These are phyloP conservation scores for Akanthomyces muscarius DNA, from an alignment of 2,329 filamentous ascomycete genomes.

Conservation along the genomic window DNA sequence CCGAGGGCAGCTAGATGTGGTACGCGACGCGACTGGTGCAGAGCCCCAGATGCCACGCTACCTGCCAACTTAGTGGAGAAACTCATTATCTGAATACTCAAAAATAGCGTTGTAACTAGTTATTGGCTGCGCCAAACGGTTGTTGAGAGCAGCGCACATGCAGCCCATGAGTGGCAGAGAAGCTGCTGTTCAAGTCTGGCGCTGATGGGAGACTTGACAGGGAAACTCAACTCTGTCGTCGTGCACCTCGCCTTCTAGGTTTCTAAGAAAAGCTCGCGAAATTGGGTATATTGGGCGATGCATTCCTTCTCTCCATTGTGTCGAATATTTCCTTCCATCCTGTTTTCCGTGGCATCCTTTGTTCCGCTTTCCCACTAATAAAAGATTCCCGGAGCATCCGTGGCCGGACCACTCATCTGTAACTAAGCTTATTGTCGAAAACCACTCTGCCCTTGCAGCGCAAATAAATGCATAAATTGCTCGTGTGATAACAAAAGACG, in stretches of 20 bases:
- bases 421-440: background rate
- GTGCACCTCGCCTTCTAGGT: no score
- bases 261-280: background rate
- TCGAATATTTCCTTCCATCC: no score
- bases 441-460: background rate
- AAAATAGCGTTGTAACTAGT: background rate
- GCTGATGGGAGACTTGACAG: background rate
- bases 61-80: background rate
- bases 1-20: background rate
- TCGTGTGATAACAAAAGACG: background rate
- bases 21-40: background rate
- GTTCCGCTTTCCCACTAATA: background rate
- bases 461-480: background rate
- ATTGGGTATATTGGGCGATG: background rate
- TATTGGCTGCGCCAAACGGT: background rate
- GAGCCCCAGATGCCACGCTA: background rate
- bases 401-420: background rate
- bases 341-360: no score
- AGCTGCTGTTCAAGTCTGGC: background rate
- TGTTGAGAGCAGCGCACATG: background rate
- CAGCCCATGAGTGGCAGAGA: background rate
- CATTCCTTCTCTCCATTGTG: no score
- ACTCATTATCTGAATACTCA: background rate
- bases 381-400: background rate
- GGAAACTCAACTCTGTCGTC: no score